Evolutionary conservation across 495 filamentous ascomycete species (phyloP), one percentile per base, ranked within the genome.

Genomic region (Astrothelium macrocarpum): DNA sequence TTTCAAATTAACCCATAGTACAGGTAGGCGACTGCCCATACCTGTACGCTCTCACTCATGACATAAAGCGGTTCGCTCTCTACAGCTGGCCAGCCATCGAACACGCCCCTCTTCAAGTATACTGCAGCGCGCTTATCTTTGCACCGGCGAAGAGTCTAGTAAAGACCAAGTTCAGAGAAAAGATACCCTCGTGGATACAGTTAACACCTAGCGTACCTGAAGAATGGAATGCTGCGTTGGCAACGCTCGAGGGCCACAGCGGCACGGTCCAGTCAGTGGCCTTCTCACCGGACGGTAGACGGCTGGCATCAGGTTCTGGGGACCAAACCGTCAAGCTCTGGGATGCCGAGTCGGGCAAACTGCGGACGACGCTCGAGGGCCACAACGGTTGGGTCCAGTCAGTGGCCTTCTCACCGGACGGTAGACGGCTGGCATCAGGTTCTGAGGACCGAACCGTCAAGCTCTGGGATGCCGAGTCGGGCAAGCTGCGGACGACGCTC

Each of bases 1-100:
- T n/a, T n/a, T n/a, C n/a, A n/a, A n/a, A n/a, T n/a, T n/a, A n/a
- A n/a, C n/a, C n/a, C n/a, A n/a, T n/a, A n/a, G 3, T 14, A 14
- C 7, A 64, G 39, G 9, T 1, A 5, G n/a, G 12, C 16, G 14
- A 56, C 59, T 34, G 39, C 39, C 34, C 32, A 9, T 1, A 45
- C n/a, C 36, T 75, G 14, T 58, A 64, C 9, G 32, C 65, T 9
- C 71, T 75, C 25, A 64, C 75, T 29, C 58, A 68, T 58, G 74
- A 79, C 62, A 69, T 68, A 0, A 65, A 34, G 32, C 66, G 72
- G 23, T 74, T 80, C 60, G 65, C 74, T 49, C 68, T 58, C 11
- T 68, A 66, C 18, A 59, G 64, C 46, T 62, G 59, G 31, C 28
- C 60, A 23, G 32, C 29, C 9, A 66, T 70, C 39, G 67, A 72